Evolutionary conservation across 345 rosid species (phyloP).

Genomic region (Acer saccharum): DNA sequence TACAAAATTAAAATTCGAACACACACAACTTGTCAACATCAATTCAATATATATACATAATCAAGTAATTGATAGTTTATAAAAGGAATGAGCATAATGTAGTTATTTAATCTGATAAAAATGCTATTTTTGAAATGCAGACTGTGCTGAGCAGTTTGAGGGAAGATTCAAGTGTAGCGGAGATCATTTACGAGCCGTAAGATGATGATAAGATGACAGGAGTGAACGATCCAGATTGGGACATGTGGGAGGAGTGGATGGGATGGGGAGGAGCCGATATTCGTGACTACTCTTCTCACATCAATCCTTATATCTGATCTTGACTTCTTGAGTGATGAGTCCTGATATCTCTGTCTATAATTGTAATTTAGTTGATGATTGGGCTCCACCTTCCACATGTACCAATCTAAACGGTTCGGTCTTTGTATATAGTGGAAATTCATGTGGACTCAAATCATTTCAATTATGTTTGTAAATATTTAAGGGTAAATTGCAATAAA

Average conservation of each 20-base stretch:
- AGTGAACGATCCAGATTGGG: slow-evolving; percentile 67
- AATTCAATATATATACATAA: no score
- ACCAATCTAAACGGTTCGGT: not conserved
- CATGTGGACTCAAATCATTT: no score
- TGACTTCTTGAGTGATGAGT: no score
- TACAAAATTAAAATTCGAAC: no score
- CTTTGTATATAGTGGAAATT: no score
- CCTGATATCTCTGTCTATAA: not conserved
- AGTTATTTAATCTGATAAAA: no score
- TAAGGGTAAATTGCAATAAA: no score
- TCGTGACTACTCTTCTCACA: slow-evolving; percentile 74
- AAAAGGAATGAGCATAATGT: no score
- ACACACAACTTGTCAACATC: no score
- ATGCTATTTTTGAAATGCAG: slow-evolving; percentile 30
- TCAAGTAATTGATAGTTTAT: no score
- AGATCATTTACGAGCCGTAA: slow-evolving; percentile 28
- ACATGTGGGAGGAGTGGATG: slow-evolving; percentile 98
- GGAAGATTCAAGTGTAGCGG: slow-evolving; percentile 31
- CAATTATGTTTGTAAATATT: no score
- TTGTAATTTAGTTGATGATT: not conserved
- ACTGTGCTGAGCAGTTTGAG: slow-evolving; percentile 43
- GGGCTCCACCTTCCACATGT: not conserved
- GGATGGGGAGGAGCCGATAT: slow-evolving; percentile 98
- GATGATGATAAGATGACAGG: slow-evolving; percentile 58
- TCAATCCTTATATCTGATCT: slow-evolving; percentile 69